These are phyloP conservation scores for Aspergillus taichungensis DNA, from an alignment of 495 filamentous ascomycete genomes.

Conservation along the genomic window DNA sequence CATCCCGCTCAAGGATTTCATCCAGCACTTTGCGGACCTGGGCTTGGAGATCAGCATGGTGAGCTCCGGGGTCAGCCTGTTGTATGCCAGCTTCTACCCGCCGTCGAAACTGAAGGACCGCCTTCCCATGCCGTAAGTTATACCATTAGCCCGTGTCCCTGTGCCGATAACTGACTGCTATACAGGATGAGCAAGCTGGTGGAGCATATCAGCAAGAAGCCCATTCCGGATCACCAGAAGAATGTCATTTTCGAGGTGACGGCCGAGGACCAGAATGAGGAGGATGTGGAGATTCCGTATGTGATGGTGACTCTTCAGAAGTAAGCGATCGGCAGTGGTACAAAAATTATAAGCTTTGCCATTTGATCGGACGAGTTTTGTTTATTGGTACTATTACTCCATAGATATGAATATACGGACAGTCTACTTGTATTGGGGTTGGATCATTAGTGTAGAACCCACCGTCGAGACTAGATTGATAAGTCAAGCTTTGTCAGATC, in stretches of 20 bases:
- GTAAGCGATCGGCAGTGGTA: conserved; percentile 11
- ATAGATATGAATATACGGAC: too few species aligned
- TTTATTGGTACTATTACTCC: too few species aligned
- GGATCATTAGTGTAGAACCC: not conserved
- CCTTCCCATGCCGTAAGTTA: conserved; percentile 54
- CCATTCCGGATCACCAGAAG: conserved; percentile 81
- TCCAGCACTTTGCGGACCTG: conserved; percentile 68
- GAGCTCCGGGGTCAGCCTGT: conserved; percentile 86
- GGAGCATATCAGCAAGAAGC: conserved; percentile 82
- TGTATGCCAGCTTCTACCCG: conserved; percentile 97
- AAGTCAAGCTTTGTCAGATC: conserved; percentile 27
- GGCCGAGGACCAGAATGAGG: conserved; percentile 77
- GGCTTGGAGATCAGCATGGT: conserved; percentile 86
- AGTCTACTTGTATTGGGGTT: not conserved
- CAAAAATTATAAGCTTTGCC: too few species aligned
- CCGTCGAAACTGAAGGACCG: conserved; percentile 80
- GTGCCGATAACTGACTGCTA: conserved; percentile 2
- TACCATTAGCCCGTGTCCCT: not conserved
- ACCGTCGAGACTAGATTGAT: conserved; percentile 2
- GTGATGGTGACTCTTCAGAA: conserved; percentile 73
- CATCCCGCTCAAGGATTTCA: conserved; percentile 72
- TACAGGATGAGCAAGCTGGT: conserved; percentile 76
- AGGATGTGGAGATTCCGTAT: conserved; percentile 97
- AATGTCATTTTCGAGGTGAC: conserved; percentile 96
- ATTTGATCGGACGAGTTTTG: too few species aligned